Conservation (phyloP, 2,329 filamentous ascomycete genomes). For the Helminthosporium solani region DNA sequence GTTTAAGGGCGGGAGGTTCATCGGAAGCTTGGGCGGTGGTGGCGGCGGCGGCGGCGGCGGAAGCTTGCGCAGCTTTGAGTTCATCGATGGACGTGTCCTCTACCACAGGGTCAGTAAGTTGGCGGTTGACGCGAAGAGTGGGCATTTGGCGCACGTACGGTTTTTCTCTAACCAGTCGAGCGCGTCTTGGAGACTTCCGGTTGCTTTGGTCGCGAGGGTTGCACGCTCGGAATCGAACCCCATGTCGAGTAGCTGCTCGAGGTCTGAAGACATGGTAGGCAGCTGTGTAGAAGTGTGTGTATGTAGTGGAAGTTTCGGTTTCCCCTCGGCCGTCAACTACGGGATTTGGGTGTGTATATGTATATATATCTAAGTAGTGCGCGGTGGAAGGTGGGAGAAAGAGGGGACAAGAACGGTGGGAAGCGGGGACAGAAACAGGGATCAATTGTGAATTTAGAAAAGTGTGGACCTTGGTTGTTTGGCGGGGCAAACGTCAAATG, state of each 20-base stretch:
- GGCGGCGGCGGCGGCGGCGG: constrained; percentile 30
- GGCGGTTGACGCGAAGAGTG: no score
- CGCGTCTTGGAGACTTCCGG: constrained; percentile 78
- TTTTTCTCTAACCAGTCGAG: constrained; percentile 94
- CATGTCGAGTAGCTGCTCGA: constrained; percentile 65
- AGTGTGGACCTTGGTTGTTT: background rate
- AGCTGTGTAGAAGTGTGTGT: constrained; percentile 3
- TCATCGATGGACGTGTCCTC: constrained; percentile 83
- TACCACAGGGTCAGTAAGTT: background rate
- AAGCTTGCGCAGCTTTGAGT: constrained; percentile 57
- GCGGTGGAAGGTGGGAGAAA: background rate
- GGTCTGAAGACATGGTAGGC: constrained; percentile 52
- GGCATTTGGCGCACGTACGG: constrained; percentile 28
- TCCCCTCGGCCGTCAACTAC: no score
- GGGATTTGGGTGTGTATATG: no score
- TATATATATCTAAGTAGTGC: background rate
- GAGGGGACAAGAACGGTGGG: background rate
- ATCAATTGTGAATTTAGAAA: background rate
- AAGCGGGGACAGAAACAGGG: background rate
- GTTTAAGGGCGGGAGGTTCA: constrained; percentile 65
- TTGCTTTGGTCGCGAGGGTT: constrained; percentile 79
- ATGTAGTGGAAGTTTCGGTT: no score
- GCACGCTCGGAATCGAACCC: constrained; percentile 81
- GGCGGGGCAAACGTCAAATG: no score
- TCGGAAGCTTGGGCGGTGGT: no score